Evolutionary conservation across 2,329 filamentous ascomycete species (phyloP), one percentile per base, ranked within the genome.

Genomic region (Epichloe sibirici): DNA sequence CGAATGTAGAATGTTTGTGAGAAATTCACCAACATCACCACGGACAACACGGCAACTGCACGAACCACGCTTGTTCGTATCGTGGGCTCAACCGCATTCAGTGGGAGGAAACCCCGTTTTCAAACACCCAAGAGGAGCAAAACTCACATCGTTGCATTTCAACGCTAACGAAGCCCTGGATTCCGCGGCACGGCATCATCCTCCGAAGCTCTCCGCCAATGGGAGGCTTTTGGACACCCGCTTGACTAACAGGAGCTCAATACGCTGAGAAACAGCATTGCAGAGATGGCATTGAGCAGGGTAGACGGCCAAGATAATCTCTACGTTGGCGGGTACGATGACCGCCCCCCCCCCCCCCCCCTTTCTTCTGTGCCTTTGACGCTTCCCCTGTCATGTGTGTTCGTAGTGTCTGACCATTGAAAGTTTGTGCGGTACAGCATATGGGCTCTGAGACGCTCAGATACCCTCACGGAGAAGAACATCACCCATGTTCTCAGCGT

Each of bases 401-500:
- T 8, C 1, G 9, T 11, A 31, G 31, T 31, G 31, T 23, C 15
- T 35, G 44, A 35, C 31, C 54, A 46, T 21, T 34, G 37, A n/a
- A 42, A 43, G 21, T 53, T 44, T 52, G 15, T 21, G 38, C 23
- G 21, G 37, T 59, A 53, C 68, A 95, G 90, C 53, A 78, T 95
- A 57, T 90, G 90, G 72, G 82, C 85, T 43, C 72, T 96, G 57
- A 82, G 83, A 55, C 83, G 86, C 56, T 83, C 83, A 55, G 77
- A 84, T 51, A 77, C 83, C 38, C 75, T 97, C 48, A 71, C 78
- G 57, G 78, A 85, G 57, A 81, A 82, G 58, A 82, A 84, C 58
- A 89, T 98, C 66, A 95, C 90, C 3, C 90, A 96, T 69, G 79
- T 97, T 34, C 75, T 97, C n/a, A 95, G 90, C 4, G 86, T 93